Percentiles rank a stretch among this genome's conserved stretches.
These are phyloP conservation scores for Calocera viscosa DNA, from an alignment of 768 basidiomycete species.

Conservation along the genomic window DNA sequence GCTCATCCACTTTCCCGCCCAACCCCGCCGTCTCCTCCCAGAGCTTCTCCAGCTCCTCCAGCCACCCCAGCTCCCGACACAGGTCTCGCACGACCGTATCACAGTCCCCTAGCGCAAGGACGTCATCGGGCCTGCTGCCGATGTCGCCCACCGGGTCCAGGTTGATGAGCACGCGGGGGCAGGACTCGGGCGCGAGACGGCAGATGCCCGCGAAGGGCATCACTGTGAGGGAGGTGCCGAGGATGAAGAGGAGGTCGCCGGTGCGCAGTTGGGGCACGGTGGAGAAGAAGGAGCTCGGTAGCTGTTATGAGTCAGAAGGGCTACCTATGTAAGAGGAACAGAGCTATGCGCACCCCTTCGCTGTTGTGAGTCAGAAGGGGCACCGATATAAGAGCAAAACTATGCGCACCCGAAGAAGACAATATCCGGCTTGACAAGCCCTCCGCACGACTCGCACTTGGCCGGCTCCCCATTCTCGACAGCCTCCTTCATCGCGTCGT, in stretches of 20 bases:
- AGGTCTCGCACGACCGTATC: constrained; percentile 54
- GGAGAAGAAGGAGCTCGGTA: constrained; percentile 56
- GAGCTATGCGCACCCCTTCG: constrained; percentile 42
- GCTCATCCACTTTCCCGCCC: constrained; percentile 12
- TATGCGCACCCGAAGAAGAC: constrained; percentile 71
- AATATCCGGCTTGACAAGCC: constrained; percentile 85
- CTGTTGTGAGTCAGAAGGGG: neutral
- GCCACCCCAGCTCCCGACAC: constrained; percentile 62
- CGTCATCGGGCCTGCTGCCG: constrained; percentile 41
- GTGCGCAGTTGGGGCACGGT: constrained; percentile 40
- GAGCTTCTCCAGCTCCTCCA: constrained; percentile 41
- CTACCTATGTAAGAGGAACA: too few species aligned
- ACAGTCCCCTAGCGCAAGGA: constrained; percentile 56
- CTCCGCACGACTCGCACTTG: constrained; percentile 50
- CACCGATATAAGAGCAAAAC: constrained; percentile 3
- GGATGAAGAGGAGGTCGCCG: constrained; percentile 81
- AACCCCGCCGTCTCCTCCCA: constrained; percentile 41
- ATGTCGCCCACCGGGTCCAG: constrained; percentile 67
- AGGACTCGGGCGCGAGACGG: constrained; percentile 38
- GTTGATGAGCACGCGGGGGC: constrained; percentile 82
- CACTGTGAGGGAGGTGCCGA: constrained; percentile 81
- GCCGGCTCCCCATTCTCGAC: constrained; percentile 55
- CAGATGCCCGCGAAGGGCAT: constrained; percentile 78
- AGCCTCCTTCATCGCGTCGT: constrained; percentile 51
- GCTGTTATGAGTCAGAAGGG: too few species aligned